phyloP scores from a whole-genome alignment of 495 filamentous ascomycete species.

The Penicillium macrosclerotiorum region DNA sequence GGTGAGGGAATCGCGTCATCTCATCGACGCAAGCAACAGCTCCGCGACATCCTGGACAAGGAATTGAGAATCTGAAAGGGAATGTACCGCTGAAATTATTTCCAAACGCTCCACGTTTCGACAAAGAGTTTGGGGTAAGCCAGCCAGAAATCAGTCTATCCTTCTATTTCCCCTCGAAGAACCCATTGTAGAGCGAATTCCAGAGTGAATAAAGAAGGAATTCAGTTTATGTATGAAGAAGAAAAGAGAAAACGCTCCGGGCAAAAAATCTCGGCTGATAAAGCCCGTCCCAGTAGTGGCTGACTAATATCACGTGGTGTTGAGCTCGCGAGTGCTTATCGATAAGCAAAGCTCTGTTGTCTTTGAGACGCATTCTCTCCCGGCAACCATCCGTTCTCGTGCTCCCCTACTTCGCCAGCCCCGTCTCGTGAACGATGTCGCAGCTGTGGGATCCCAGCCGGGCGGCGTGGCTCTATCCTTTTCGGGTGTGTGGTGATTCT shows the following conservation, averaged over 20 bases:
- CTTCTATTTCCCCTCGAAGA: slow-evolving; percentile 50
- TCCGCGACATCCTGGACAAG: too few species aligned
- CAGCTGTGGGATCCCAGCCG: slow-evolving; percentile 26
- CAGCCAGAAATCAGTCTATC: slow-evolving; percentile 42
- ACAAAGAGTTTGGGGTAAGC: slow-evolving; percentile 53
- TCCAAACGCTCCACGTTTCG: slow-evolving; percentile 50
- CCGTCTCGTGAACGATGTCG: slow-evolving; percentile 14
- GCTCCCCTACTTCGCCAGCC: too few species aligned
- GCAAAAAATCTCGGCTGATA: slow-evolving; percentile 24
- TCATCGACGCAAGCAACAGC: too few species aligned
- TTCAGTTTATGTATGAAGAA: slow-evolving; percentile 43
- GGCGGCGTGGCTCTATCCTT: slow-evolving; percentile 55
- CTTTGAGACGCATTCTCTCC: background rate
- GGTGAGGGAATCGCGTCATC: background rate
- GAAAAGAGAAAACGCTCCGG: slow-evolving; percentile 31
- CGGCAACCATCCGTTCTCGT: background rate
- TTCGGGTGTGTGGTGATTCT: slow-evolving; percentile 39
- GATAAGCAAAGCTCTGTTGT: slow-evolving; percentile 35
- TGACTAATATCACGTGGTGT: slow-evolving; percentile 21
- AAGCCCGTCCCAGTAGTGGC: background rate
- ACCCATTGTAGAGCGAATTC: slow-evolving; percentile 40
- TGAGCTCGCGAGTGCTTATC: too few species aligned
- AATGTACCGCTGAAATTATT: slow-evolving; percentile 50
- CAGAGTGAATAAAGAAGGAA: slow-evolving; percentile 50
- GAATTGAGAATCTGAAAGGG: slow-evolving; percentile 2